A percentile compares a stretch with the other conserved stretches of the same genome.
phyloP scores from a whole-genome alignment of 1,284 basidiomycete species.

The Heimioporus punctisporus region DNA sequence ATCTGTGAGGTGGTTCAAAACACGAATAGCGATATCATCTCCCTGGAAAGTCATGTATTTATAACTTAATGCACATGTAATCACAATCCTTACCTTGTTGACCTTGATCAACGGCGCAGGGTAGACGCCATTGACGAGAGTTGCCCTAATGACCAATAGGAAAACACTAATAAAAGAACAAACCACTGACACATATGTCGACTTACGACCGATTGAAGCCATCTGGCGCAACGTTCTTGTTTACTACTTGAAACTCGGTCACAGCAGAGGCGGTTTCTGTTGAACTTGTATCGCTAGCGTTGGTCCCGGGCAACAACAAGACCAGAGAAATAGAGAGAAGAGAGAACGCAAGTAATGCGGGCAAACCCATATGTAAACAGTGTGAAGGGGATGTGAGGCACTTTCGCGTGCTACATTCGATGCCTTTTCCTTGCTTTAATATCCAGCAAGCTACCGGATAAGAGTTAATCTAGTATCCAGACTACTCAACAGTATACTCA shows the following conservation, averaged over 20 bases:
- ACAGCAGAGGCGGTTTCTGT: not conserved
- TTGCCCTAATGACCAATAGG: not conserved
- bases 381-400: too few relatives aligned
- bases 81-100: conserved; percentile 7
- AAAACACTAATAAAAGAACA: not conserved
- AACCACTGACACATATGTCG: not conserved
- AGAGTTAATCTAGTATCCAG: too few relatives aligned
- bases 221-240: not conserved
- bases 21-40: conserved; percentile 12
- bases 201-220: conserved; percentile 2
- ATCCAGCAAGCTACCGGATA: too few relatives aligned
- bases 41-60: conserved; percentile 3
- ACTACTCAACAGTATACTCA: too few relatives aligned
- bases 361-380: too few relatives aligned
- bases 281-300: too few relatives aligned
- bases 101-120: conserved; percentile 1
- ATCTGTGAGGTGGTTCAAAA: conserved; percentile 31
- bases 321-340: too few relatives aligned
- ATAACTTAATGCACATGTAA: not conserved
- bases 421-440: too few relatives aligned
- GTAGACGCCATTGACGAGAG: not conserved
- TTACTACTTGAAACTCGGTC: not conserved
- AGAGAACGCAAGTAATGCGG: too few relatives aligned
- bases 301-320: too few relatives aligned
- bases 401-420: too few relatives aligned